A percentile compares a stretch with the other conserved stretches of the same genome.
phyloP scores from a whole-genome alignment of 129 eudicot species.

The Deinandra increscens region DNA sequence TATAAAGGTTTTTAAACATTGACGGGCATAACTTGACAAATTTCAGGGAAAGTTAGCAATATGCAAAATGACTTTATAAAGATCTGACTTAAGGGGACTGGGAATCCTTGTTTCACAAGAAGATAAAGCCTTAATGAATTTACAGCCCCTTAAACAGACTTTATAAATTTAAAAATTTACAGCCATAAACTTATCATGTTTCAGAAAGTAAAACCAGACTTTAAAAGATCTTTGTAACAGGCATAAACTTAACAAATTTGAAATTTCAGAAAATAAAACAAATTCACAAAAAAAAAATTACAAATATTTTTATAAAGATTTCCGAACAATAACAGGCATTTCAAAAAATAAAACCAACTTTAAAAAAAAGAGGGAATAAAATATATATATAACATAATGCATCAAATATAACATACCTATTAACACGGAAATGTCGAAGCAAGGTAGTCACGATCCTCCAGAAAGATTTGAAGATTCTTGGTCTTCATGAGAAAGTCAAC shows the following conservation, averaged over 20 bases:
- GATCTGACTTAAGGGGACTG: too few species aligned
- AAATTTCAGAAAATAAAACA: neutral
- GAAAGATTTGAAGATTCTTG: conserved; percentile 47
- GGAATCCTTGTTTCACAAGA: too few species aligned
- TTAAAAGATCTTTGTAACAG: too few species aligned
- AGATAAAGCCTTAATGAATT: too few species aligned
- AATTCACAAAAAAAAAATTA: too few species aligned
- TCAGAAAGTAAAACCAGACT: neutral
- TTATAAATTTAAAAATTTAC: too few species aligned
- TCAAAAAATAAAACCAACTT: neutral
- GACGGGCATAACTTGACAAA: neutral
- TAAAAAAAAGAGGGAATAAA: too few species aligned
- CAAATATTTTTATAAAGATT: neutral
- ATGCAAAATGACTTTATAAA: too few species aligned
- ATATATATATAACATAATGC: neutral
- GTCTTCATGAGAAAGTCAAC: conserved; percentile 45
- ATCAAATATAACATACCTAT: conserved; percentile 24
- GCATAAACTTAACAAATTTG: neutral
- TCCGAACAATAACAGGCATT: neutral
- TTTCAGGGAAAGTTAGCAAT: too few species aligned
- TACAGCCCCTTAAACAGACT: too few species aligned
- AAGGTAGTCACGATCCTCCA: conserved; percentile 51
- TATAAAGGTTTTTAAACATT: neutral
- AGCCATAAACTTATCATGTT: too few species aligned
- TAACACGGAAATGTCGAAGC: conserved; percentile 30